These are phyloP conservation scores for Neurospora tetraspora DNA, from an alignment of 495 filamentous ascomycete species.

Conservation along the genomic window DNA sequence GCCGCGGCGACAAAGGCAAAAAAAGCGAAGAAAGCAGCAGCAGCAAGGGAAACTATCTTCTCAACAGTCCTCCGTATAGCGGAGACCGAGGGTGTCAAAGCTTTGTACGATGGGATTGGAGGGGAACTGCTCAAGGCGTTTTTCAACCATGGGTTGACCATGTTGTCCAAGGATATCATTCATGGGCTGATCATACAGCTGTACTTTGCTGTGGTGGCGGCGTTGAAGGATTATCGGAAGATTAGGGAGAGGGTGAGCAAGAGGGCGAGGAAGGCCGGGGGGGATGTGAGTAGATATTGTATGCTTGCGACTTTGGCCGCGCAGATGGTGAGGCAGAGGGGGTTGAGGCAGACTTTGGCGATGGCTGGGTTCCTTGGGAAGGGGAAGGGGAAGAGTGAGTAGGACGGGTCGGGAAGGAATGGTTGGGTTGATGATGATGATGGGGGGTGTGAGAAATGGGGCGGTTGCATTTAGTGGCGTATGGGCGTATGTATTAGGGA, in stretches of 20 bases:
- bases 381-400: background rate
- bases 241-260: conserved; percentile 9
- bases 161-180: conserved; percentile 77
- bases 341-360: background rate
- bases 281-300: background rate
- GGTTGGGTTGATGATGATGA: background rate
- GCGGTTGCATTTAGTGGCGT: background rate
- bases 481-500: background rate
- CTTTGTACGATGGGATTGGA: conserved; percentile 66
- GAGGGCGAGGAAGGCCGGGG: background rate
- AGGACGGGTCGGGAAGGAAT: background rate
- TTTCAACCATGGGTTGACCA: conserved; percentile 80
- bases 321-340: background rate
- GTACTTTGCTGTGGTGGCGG: conserved; percentile 44
- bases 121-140: conserved; percentile 79
- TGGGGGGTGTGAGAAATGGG: background rate
- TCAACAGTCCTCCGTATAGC: conserved; percentile 52
- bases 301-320: background rate
- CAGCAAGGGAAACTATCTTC: conserved; percentile 45
- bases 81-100: conserved; percentile 53
- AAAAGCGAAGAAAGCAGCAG: background rate
- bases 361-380: background rate
- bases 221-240: conserved; percentile 18
- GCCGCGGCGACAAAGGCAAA: background rate
- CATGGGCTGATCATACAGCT: conserved; percentile 61